A percentile compares a stretch with the other conserved stretches of the same genome.
These are phyloP conservation scores for Fraxinus excelsior DNA, from an alignment of 257 asterid species.

Conservation along the genomic window DNA sequence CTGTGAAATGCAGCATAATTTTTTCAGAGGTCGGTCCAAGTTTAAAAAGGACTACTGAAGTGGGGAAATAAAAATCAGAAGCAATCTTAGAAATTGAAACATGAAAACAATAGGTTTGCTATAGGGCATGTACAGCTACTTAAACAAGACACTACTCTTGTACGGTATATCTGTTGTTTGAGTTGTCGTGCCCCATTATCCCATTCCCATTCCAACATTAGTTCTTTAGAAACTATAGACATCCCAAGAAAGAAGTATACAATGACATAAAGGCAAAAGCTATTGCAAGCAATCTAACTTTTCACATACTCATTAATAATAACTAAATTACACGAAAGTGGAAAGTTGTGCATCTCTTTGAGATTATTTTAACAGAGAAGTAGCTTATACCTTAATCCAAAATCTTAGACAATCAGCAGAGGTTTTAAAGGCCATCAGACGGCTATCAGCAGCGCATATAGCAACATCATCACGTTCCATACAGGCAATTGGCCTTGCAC, in stretches of 20 bases:
- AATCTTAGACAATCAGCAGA: conserved; percentile 70
- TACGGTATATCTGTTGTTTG: neutral
- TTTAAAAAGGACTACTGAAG: too few species aligned
- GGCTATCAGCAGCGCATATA: conserved; percentile 90
- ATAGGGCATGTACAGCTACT: neutral
- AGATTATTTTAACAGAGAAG: conserved; percentile 19
- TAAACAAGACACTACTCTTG: neutral
- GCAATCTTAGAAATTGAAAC: neutral
- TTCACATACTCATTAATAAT: neutral
- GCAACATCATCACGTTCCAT: conserved; percentile 71
- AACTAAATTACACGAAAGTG: neutral
- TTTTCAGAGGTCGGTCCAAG: too few species aligned
- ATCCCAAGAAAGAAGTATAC: neutral
- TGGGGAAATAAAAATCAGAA: neutral
- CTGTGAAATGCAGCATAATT: too few species aligned
- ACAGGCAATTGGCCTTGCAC: conserved; percentile 70
- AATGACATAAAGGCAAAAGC: neutral
- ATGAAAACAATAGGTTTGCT: too few species aligned
- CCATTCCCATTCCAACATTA: neutral
- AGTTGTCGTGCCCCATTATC: neutral
- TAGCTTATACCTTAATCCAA: conserved; percentile 83
- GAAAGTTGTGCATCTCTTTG: neutral
- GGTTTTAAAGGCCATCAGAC: conserved; percentile 78
- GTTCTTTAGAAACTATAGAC: neutral
- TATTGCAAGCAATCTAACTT: neutral